A percentile compares a stretch with the other conserved stretches of the same genome.
These are phyloP conservation scores for Pythium dissotocum DNA, from an alignment of 352 stramenopile species.

Conservation along the genomic window DNA sequence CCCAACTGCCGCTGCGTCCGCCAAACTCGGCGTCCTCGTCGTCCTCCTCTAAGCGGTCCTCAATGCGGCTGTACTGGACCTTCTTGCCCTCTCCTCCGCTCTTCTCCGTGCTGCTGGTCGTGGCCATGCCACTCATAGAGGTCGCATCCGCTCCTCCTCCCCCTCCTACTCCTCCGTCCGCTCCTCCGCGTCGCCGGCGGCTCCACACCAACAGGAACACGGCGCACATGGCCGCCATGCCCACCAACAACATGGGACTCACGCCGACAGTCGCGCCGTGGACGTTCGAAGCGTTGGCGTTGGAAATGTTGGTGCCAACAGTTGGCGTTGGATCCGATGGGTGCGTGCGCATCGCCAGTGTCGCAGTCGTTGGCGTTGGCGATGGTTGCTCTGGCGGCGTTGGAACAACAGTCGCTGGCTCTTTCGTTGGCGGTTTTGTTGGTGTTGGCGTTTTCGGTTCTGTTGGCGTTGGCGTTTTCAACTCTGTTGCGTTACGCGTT, in stretches of 20 bases:
- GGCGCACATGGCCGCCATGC: slow-evolving; percentile 17
- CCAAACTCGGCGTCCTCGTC: slow-evolving; percentile 53
- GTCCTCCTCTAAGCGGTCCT: slow-evolving; percentile 46
- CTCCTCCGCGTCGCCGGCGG: slow-evolving; percentile 17
- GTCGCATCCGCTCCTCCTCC: not conserved
- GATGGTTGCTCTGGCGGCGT: not conserved
- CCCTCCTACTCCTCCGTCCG: not conserved
- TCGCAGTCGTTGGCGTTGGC: slow-evolving; percentile 10
- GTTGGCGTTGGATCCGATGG: slow-evolving; percentile 10
- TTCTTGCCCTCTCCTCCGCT: slow-evolving; percentile 25
- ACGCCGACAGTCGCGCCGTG: slow-evolving; percentile 11
- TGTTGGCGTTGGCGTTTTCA: not conserved
- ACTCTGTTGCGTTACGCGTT: not conserved
- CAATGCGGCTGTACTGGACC: slow-evolving; percentile 70
- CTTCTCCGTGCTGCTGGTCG: slow-evolving; percentile 22
- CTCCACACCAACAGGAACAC: slow-evolving; percentile 27
- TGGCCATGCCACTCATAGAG: slow-evolving; percentile 26
- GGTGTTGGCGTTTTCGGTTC: not conserved
- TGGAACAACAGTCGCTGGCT: not conserved
- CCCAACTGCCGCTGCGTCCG: slow-evolving; percentile 55
- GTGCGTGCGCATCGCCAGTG: not conserved
- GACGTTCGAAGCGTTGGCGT: slow-evolving; percentile 7
- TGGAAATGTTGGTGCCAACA: slow-evolving; percentile 11
- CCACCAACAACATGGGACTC: slow-evolving; percentile 13
- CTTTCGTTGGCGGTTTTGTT: slow-evolving; percentile 1